Conservation (phyloP, 208 protist genomes). For the Trypanosoma scelopori region DNA sequence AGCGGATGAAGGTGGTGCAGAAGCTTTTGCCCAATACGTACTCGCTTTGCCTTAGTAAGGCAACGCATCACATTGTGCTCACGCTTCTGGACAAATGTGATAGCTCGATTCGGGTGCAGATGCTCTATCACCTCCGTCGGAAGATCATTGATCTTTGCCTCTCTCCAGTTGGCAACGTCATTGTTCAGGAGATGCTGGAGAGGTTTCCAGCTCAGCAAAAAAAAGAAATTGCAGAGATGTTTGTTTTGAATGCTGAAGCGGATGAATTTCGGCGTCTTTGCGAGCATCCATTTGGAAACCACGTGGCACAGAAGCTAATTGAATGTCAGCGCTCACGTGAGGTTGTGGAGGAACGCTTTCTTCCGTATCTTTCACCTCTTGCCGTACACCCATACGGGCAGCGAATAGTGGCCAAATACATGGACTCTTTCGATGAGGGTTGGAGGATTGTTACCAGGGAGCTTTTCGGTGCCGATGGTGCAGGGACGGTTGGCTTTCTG, state of each 20-base stretch:
- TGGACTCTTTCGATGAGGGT: slow-evolving; percentile 42
- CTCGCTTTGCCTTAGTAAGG: slow-evolving; percentile 70
- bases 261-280: slow-evolving; percentile 77
- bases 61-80: slow-evolving; percentile 76
- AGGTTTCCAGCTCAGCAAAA: slow-evolving; percentile 69
- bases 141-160: slow-evolving; percentile 72
- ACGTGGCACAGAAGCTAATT: slow-evolving; percentile 85
- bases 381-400: slow-evolving; percentile 63
- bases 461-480: slow-evolving; percentile 31
- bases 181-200: slow-evolving; percentile 82
- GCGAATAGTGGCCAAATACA: slow-evolving; percentile 77
- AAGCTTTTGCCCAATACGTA: slow-evolving; percentile 74
- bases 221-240: slow-evolving; percentile 80
- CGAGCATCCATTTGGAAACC: slow-evolving; percentile 83
- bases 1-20: slow-evolving; percentile 82
- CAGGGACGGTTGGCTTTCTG: slow-evolving; percentile 29
- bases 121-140: slow-evolving; percentile 80
- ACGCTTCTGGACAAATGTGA: slow-evolving; percentile 77
- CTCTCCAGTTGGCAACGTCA: slow-evolving; percentile 75
- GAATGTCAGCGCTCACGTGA: slow-evolving; percentile 63
- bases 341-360: slow-evolving; percentile 51
- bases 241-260: slow-evolving; percentile 77
- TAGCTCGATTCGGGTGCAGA: slow-evolving; percentile 66
- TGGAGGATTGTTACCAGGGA: slow-evolving; percentile 32
- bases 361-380: slow-evolving; percentile 41